A percentile compares a stretch with the other conserved stretches of the same genome.
Evolutionary conservation across 2,329 filamentous ascomycete genomes (phyloP).

Genomic region (Aspergillus unguis): DNA sequence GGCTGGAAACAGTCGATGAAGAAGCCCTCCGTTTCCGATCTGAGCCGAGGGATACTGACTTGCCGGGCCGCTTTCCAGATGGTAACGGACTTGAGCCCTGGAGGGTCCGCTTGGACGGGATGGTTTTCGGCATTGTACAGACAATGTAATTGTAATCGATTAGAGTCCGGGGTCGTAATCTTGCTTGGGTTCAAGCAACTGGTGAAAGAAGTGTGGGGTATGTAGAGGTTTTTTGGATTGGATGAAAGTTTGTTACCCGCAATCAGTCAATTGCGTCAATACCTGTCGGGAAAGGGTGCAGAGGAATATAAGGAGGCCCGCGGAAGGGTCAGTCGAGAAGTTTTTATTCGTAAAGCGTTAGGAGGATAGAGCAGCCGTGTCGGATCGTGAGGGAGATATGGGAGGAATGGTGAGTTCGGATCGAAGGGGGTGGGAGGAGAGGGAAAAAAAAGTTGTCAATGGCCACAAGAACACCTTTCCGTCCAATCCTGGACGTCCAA

Average conservation of each 20-base stretch:
- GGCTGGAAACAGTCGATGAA: slow-evolving; percentile 36
- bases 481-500: slow-evolving; percentile 33
- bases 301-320: slow-evolving; percentile 1
- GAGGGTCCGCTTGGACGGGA: slow-evolving; percentile 28
- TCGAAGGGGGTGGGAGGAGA: slow-evolving; percentile 15
- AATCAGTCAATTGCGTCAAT: slow-evolving; percentile 23
- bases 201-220: not conserved
- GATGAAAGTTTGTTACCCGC: slow-evolving; percentile 22
- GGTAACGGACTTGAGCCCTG: slow-evolving; percentile 25
- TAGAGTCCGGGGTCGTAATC: not conserved
- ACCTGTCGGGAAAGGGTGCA: slow-evolving; percentile 10
- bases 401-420: slow-evolving; percentile 15
- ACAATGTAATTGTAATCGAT: slow-evolving; percentile 12
- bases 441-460: slow-evolving; percentile 10
- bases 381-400: slow-evolving; percentile 12
- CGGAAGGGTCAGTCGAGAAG: slow-evolving; percentile 6
- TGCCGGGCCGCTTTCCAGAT: slow-evolving; percentile 26
- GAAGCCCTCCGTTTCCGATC: slow-evolving; percentile 36
- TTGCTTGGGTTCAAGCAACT: slow-evolving; percentile 4
- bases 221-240: slow-evolving; percentile 1
- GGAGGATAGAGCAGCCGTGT: slow-evolving; percentile 11
- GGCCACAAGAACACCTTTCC: slow-evolving; percentile 36
- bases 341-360: slow-evolving; percentile 15
- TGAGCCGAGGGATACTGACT: slow-evolving; percentile 21
- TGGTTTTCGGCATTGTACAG: slow-evolving; percentile 26